These are phyloP conservation scores for Anthracocystis walkeri DNA, from an alignment of 1,284 basidiomycete genomes.

Conservation along the genomic window DNA sequence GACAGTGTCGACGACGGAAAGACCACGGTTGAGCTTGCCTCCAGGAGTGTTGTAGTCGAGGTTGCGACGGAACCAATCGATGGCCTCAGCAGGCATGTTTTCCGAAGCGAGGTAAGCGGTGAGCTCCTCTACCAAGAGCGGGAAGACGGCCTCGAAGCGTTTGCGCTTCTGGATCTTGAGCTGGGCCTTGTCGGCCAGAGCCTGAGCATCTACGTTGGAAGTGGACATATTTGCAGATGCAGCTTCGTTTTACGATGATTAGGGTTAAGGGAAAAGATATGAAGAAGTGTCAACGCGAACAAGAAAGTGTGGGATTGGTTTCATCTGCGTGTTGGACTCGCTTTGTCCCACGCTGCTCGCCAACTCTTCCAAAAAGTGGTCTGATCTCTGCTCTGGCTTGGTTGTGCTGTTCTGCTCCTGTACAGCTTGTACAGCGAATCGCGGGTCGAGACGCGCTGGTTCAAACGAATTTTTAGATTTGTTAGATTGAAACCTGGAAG, in stretches of 20 bases:
- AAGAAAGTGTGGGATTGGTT: not conserved
- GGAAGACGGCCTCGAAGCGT: slow-evolving; percentile 73
- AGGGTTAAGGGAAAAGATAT: slow-evolving; percentile 3
- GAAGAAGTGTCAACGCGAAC: not conserved
- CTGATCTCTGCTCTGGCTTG: slow-evolving; percentile 28
- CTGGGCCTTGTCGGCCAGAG: slow-evolving; percentile 53
- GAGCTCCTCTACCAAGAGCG: slow-evolving; percentile 73
- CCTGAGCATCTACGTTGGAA: slow-evolving; percentile 25
- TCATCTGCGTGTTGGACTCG: slow-evolving; percentile 23
- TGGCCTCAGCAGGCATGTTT: slow-evolving; percentile 80
- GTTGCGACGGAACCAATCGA: slow-evolving; percentile 79
- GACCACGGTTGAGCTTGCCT: slow-evolving; percentile 94
- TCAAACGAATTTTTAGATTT: not conserved
- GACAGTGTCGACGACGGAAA: slow-evolving; percentile 92
- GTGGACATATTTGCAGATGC: slow-evolving; percentile 23
- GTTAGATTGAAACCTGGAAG: not conserved
- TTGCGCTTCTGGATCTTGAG: slow-evolving; percentile 69
- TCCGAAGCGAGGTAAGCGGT: slow-evolving; percentile 75
- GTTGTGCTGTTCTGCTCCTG: not conserved
- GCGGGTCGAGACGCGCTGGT: not conserved
- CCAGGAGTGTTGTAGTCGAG: slow-evolving; percentile 95
- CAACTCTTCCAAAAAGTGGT: slow-evolving; percentile 26
- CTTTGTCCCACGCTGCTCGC: not conserved
- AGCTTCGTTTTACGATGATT: not conserved
- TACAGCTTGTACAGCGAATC: not conserved